Evolutionary conservation across 2,329 filamentous ascomycete species (phyloP), one percentile per base, ranked within the genome.

Genomic region (Aspergillus oerlinghausenensis): DNA sequence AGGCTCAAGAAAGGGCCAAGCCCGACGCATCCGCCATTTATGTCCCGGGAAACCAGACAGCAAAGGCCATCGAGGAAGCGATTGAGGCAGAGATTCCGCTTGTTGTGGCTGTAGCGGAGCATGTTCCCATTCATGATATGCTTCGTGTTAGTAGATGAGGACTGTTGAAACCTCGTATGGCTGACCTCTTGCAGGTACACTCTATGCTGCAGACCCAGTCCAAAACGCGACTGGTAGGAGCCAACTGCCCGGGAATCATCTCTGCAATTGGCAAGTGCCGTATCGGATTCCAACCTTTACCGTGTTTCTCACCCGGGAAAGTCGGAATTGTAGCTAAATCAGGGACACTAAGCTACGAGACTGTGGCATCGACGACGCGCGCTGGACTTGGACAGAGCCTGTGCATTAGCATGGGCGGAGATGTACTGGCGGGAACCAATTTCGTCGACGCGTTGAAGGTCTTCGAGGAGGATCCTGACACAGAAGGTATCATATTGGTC

Each of bases 241-340:
- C 89, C n/a, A 93, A 92, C 68, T 88, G 87, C 21, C 88, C 89
- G 0, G 89, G 89, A 0, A 91, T 93, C 59, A 90, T 92, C 55
- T 88, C 88, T 3, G 86, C 88, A 0, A 82, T 86, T 23, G 86
- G 85, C 2, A 83, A 80, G 64, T 92, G 89, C 63, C 80, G 85
- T 48, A 85, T 88, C 67, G 89, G 89, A 0, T 92, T 92, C 68
- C 88, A 92, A 70, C 89, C 89, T 4, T 76, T 92, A 11, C 83
- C 87, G 0, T 90, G 86, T 56, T 92, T 91, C 66, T 77, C 80
- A 56, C 81, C 84, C 0, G 89, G 88, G 0, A 82, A 83, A 55
- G 78, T 93, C 23, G 89, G 88, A 2, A 89, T 93, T 54, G 83
- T 90, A 3, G 88, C 88, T n/a, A 92, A 90, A 69, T 91, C 88